phyloP scores from a whole-genome alignment of 2,329 filamentous ascomycete species.

The Ceratocystis variospora region DNA sequence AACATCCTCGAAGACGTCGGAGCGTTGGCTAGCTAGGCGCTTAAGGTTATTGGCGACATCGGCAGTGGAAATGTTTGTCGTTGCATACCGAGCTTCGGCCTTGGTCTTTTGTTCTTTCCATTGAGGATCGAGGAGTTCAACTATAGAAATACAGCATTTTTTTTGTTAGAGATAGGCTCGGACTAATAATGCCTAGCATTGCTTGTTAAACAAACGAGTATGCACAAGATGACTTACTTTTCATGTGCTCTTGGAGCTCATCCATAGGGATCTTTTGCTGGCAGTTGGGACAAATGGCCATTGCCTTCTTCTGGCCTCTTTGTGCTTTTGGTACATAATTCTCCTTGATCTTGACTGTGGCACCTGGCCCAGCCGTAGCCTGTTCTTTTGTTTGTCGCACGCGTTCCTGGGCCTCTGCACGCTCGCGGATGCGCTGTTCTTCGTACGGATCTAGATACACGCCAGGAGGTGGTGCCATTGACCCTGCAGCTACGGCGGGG shows the following conservation, averaged over 20 bases:
- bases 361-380: slow-evolving; percentile 57
- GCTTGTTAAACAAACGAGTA: not conserved
- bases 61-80: slow-evolving; percentile 70
- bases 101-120: slow-evolving; percentile 96
- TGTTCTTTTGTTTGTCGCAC: slow-evolving; percentile 56
- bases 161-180: slow-evolving; percentile 26
- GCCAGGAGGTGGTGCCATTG: slow-evolving; percentile 1
- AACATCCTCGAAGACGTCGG: slow-evolving; percentile 68
- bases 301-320: slow-evolving; percentile 53
- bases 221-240: slow-evolving; percentile 43
- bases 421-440: slow-evolving; percentile 48
- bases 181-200: not conserved
- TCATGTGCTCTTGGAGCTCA: slow-evolving; percentile 85
- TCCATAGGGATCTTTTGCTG: slow-evolving; percentile 74
- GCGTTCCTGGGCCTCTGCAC: slow-evolving; percentile 44
- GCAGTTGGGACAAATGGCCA: slow-evolving; percentile 82
- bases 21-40: slow-evolving; percentile 77
- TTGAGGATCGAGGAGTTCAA: slow-evolving; percentile 81
- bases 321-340: slow-evolving; percentile 83
- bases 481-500: slow-evolving; percentile 28
- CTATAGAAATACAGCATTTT: slow-evolving; percentile 29
- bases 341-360: slow-evolving; percentile 77
- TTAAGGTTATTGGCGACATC: slow-evolving; percentile 93
- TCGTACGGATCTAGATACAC: slow-evolving; percentile 27
- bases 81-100: slow-evolving; percentile 67